Conservation (phyloP, 192 early-diverging fungal genomes). For the Mortierella hygrophila region DNA sequence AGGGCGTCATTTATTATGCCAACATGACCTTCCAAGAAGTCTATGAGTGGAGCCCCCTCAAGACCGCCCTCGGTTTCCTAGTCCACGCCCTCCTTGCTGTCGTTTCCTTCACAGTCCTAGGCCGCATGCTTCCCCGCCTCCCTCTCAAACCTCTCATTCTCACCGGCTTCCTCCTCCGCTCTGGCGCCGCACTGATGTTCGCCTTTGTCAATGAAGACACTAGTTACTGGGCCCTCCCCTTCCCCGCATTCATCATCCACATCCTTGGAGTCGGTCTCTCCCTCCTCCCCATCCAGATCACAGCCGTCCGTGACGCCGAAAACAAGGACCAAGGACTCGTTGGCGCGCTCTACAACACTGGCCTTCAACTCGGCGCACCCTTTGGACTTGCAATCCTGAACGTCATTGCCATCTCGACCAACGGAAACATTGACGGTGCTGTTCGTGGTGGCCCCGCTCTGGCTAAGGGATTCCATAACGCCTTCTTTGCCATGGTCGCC, state of each 20-base stretch:
- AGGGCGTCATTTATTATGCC: conserved; percentile 52
- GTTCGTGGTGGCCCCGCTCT: conserved; percentile 23
- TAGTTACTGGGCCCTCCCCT: conserved; percentile 38
- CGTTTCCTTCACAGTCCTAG: conserved; percentile 45
- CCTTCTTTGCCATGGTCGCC: conserved; percentile 46
- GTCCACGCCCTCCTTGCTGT: conserved; percentile 55
- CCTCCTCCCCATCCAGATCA: conserved; percentile 37
- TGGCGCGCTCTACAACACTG: conserved; percentile 54
- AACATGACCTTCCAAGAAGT: conserved; percentile 64
- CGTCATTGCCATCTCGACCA: conserved; percentile 44
- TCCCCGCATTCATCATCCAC: conserved; percentile 50
- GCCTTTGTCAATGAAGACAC: conserved; percentile 32
- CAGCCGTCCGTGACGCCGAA: conserved; percentile 45
- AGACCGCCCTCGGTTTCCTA: conserved; percentile 61
- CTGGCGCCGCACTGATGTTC: conserved; percentile 33
- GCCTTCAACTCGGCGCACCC: conserved; percentile 52
- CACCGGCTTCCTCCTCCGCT: conserved; percentile 22
- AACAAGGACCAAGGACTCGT: conserved; percentile 47
- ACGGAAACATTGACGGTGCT: conserved; percentile 9
- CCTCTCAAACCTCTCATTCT: conserved; percentile 39
- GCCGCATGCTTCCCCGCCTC: conserved; percentile 48
- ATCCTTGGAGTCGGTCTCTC: conserved; percentile 36
- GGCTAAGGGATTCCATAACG: conserved; percentile 44
- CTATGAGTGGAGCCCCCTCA: conserved; percentile 50
- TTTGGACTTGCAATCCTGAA: conserved; percentile 54